Evolutionary conservation across 768 basidiomycete genomes (phyloP).

Genomic region (Lactifluus rugatus): DNA sequence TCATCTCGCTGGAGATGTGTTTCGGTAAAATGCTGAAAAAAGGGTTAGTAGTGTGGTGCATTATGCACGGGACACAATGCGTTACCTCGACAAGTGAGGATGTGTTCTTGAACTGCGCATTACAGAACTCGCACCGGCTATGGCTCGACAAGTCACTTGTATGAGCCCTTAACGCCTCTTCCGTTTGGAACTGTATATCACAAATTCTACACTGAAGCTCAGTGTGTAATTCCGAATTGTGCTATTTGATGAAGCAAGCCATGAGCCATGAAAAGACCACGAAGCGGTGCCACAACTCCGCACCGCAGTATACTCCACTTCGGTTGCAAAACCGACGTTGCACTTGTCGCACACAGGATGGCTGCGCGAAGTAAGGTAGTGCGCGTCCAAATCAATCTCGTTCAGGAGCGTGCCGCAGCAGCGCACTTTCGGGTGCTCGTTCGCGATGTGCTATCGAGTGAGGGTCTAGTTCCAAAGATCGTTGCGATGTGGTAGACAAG

Average conservation of each 20-base stretch:
- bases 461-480: neutral
- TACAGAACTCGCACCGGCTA: constrained; percentile 17
- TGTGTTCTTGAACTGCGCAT: constrained; percentile 14
- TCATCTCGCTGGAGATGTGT: constrained; percentile 4
- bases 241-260: neutral
- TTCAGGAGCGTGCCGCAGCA: constrained; percentile 11
- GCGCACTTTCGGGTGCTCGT: constrained; percentile 14
- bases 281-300: neutral
- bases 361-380: constrained; percentile 15
- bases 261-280: neutral
- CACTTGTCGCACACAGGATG: constrained; percentile 11
- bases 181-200: constrained; percentile 2
- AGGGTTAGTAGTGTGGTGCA: neutral
- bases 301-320: constrained; percentile 10
- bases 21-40: constrained; percentile 10
- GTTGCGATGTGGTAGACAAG: neutral
- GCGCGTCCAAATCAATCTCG: constrained; percentile 14
- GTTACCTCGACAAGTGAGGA: constrained; percentile 17
- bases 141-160: constrained; percentile 1
- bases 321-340: constrained; percentile 9
- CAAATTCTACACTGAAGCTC: constrained; percentile 11
- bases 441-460: constrained; percentile 6
- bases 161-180: constrained; percentile 9
- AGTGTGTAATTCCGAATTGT: constrained; percentile 8
- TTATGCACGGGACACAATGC: neutral